Conservation (phyloP, 768 basidiomycete species). For the Jaapia argillacea region DNA sequence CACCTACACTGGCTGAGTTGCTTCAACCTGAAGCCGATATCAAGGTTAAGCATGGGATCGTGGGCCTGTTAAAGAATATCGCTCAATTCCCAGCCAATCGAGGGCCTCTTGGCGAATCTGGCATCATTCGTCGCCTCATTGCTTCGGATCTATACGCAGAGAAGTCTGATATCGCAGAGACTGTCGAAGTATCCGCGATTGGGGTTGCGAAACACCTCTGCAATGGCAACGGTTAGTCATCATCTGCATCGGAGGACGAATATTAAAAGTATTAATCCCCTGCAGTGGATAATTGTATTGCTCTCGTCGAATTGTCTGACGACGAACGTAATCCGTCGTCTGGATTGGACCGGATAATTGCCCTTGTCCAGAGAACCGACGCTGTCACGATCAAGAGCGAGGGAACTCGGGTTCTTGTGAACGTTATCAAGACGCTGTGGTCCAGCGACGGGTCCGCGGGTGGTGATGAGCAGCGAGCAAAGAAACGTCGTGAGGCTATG, state of each 20-base stretch:
- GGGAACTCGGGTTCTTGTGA: slow-evolving; percentile 81
- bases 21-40: slow-evolving; percentile 56
- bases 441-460: slow-evolving; percentile 33
- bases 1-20: slow-evolving; percentile 52
- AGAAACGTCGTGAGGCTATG: slow-evolving; percentile 46
- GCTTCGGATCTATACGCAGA: slow-evolving; percentile 61
- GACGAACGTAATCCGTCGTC: too few relatives aligned
- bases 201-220: slow-evolving; percentile 87
- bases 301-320: too few relatives aligned
- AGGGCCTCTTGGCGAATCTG: slow-evolving; percentile 44
- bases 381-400: slow-evolving; percentile 81
- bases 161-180: slow-evolving; percentile 72
- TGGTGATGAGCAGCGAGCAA: slow-evolving; percentile 34
- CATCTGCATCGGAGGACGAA: too few relatives aligned
- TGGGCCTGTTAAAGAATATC: slow-evolving; percentile 83
- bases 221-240: slow-evolving; percentile 57
- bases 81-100: slow-evolving; percentile 55
- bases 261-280: too few relatives aligned
- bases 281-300: too few relatives aligned
- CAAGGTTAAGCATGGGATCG: slow-evolving; percentile 82
- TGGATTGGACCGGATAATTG: slow-evolving; percentile 60
- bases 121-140: slow-evolving; percentile 51
- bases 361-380: slow-evolving; percentile 69
- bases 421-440: slow-evolving; percentile 75
- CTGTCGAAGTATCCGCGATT: slow-evolving; percentile 82